Conservation (phyloP, 352 stramenopile genomes). For the Globisporangium carolinianum region DNA sequence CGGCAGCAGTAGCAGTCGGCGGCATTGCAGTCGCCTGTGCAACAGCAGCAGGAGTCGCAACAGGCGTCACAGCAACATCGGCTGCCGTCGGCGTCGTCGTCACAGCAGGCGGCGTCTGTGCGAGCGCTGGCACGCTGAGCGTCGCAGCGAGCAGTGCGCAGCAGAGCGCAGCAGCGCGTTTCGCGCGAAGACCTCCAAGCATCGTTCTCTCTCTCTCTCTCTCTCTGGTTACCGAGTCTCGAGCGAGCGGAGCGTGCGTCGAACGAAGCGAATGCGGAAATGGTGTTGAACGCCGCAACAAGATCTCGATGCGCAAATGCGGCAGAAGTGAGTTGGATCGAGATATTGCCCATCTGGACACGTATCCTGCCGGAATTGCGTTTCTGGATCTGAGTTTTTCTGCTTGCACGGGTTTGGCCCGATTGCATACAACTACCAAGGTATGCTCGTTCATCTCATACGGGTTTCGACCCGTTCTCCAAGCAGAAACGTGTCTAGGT, state of each 20-base stretch:
- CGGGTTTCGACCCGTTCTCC: not conserved
- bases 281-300: not conserved
- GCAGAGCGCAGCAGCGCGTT: slow-evolving; percentile 7
- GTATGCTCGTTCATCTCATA: not conserved
- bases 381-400: too few relatives aligned
- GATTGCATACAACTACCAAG: not conserved
- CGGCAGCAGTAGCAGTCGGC: not conserved
- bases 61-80: not conserved
- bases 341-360: too few relatives aligned
- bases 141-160: slow-evolving; percentile 8
- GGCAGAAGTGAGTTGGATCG: too few relatives aligned
- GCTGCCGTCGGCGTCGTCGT: slow-evolving; percentile 3
- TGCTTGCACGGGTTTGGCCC: not conserved
- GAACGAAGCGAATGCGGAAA: slow-evolving; percentile 8
- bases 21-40: not conserved
- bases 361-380: too few relatives aligned
- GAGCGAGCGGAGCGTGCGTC: not conserved
- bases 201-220: slow-evolving; percentile 6
- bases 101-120: not conserved
- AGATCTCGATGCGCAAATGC: not conserved
- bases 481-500: not conserved
- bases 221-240: not conserved
- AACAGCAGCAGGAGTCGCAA: not conserved
- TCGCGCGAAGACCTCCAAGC: slow-evolving; percentile 7
- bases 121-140: slow-evolving; percentile 5